Evolutionary conservation across 2,329 filamentous ascomycete species (phyloP).

Genomic region (Passalora sequoiae): DNA sequence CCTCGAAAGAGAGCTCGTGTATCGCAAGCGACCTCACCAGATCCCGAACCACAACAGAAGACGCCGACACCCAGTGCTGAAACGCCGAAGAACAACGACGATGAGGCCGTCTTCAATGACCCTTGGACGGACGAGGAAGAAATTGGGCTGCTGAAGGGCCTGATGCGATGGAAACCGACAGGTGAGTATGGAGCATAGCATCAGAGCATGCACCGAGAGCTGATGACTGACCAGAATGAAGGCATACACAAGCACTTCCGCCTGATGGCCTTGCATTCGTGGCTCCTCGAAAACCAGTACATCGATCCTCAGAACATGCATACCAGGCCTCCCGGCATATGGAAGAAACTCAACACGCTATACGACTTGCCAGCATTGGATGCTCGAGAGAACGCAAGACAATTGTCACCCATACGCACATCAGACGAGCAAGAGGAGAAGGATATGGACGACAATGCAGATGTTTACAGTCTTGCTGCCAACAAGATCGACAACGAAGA

Average conservation of each 20-base stretch:
- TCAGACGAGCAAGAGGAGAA: slow-evolving; percentile 35
- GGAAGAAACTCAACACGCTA: slow-evolving; percentile 75
- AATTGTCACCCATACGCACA: slow-evolving; percentile 37
- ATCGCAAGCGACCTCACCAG: slow-evolving; percentile 49
- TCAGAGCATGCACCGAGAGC: not conserved
- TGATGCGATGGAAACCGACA: slow-evolving; percentile 94
- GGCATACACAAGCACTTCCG: slow-evolving; percentile 93
- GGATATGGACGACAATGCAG: slow-evolving; percentile 35
- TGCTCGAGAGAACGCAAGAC: slow-evolving; percentile 65
- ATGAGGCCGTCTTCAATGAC: slow-evolving; percentile 53
- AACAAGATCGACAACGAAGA: slow-evolving; percentile 37
- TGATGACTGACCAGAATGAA: slow-evolving; percentile 32
- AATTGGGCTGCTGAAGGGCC: slow-evolving; percentile 83
- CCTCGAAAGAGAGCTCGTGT: slow-evolving; percentile 63
- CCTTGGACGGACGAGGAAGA: slow-evolving; percentile 96
- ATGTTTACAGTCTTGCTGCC: slow-evolving; percentile 35
- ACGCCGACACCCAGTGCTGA: slow-evolving; percentile 28
- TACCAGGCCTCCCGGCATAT: slow-evolving; percentile 85
- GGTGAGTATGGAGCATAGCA: slow-evolving; percentile 52
- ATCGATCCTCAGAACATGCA: slow-evolving; percentile 48
- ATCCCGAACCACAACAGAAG: slow-evolving; percentile 44
- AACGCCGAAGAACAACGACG: slow-evolving; percentile 41
- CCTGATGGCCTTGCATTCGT: slow-evolving; percentile 66
- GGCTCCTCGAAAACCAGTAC: slow-evolving; percentile 32
- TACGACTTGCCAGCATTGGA: slow-evolving; percentile 85